Conservation (phyloP, 768 basidiomycete species). For the Phallus indusiatus region DNA sequence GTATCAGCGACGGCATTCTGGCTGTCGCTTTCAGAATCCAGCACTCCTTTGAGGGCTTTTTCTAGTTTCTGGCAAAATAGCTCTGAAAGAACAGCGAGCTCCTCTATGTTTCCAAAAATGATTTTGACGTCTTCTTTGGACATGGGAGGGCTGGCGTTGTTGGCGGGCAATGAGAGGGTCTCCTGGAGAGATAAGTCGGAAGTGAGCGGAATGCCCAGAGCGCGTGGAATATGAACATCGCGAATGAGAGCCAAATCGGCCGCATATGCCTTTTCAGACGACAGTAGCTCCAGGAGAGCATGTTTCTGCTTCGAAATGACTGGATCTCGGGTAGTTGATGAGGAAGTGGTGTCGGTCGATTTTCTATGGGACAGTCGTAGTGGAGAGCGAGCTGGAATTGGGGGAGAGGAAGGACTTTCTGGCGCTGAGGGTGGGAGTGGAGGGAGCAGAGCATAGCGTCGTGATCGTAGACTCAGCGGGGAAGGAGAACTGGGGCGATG, state of each 20-base stretch:
- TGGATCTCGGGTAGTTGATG: constrained; percentile 5
- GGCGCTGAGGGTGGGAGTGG: not conserved
- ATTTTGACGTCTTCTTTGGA: constrained; percentile 55
- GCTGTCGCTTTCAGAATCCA: constrained; percentile 52
- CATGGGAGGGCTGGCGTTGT: constrained; percentile 42
- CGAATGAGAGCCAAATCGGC: constrained; percentile 74
- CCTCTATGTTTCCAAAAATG: constrained; percentile 70
- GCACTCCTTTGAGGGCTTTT: constrained; percentile 48
- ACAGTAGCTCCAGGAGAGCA: constrained; percentile 67
- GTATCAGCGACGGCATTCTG: constrained; percentile 61
- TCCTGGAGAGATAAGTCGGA: constrained; percentile 21
- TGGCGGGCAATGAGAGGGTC: constrained; percentile 43
- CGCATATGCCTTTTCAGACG: constrained; percentile 74
- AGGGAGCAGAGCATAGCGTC: constrained; percentile 1
- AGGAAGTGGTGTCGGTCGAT: not conserved
- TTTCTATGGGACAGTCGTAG: constrained; percentile 18
- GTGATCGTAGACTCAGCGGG: not conserved
- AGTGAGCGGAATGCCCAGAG: constrained; percentile 39
- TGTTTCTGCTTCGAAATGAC: constrained; percentile 60
- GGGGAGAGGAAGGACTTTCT: constrained; percentile 10
- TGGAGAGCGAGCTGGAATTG: constrained; percentile 19
- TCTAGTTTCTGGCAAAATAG: constrained; percentile 55
- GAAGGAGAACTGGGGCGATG: not conserved
- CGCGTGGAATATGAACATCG: constrained; percentile 70
- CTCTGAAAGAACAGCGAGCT: constrained; percentile 67